A percentile compares a stretch with the other conserved stretches of the same genome.
phyloP scores from a whole-genome alignment of 805 yeast genomes.

The Suhomyces faveliae region DNA sequence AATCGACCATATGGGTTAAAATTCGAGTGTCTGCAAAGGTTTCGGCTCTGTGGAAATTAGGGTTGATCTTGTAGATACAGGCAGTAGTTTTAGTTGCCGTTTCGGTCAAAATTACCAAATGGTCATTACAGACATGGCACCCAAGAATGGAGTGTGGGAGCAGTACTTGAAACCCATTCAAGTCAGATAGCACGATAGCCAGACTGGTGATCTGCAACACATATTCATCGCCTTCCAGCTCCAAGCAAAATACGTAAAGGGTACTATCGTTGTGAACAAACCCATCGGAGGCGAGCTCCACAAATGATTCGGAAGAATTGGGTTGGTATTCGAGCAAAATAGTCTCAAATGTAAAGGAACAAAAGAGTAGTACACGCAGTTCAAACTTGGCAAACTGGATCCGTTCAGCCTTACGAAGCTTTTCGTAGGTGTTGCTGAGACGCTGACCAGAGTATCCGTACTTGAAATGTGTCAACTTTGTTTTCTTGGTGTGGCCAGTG shows the following conservation, averaged over 20 bases:
- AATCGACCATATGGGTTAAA: background rate
- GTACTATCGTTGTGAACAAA: conserved; percentile 18
- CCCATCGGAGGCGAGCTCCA: conserved; percentile 22
- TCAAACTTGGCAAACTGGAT: conserved; percentile 18
- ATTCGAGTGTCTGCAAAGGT: conserved; percentile 1
- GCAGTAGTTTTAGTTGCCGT: background rate
- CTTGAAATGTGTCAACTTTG: conserved; percentile 32
- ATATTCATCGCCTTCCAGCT: conserved; percentile 10
- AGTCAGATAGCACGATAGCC: conserved; percentile 21
- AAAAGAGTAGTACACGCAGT: conserved; percentile 25
- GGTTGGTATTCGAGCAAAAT: conserved; percentile 31
- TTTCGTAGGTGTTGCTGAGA: conserved; percentile 25
- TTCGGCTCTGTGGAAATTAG: conserved; percentile 1
- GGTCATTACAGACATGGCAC: conserved; percentile 10
- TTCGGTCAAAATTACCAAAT: conserved; percentile 17
- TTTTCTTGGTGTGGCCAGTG: conserved; percentile 34
- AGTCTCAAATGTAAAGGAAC: conserved; percentile 40
- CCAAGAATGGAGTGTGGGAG: conserved; percentile 11
- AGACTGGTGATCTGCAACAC: conserved; percentile 28
- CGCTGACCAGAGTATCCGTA: conserved; percentile 30
- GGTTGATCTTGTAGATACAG: conserved; percentile 6
- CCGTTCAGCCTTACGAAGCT: conserved; percentile 28
- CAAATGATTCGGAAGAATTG: conserved; percentile 20
- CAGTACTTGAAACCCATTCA: conserved; percentile 11
- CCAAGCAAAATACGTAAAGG: conserved; percentile 7